Evolutionary conservation across 768 basidiomycete genomes (phyloP), one percentile per base, ranked within the genome.

Genomic region (Rhodocollybia butyracea): DNA sequence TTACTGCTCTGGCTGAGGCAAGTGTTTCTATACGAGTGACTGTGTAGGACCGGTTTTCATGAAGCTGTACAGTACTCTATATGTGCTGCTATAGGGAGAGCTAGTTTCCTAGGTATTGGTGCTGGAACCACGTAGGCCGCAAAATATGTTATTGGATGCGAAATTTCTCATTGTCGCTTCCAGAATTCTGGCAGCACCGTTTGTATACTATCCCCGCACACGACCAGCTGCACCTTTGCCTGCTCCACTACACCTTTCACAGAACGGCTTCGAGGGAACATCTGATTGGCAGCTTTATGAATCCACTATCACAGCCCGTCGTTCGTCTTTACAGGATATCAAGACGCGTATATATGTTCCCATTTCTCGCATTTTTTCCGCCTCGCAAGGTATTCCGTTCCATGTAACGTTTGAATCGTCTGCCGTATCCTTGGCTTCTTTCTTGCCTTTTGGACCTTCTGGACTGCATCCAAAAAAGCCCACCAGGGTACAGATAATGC

Each of bases 151-250:
- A 27, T 38, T 12, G 21, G 42, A 34, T 46, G 36, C 34, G 17
- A 26, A 10, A 24, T 54, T 31, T 54, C 54, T 53, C 36, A 54
- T 46, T 50, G 31, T 40, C 19, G 31, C 21, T 19, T 58, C 3
- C 43, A 89, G 84, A 38, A 69, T 74, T 19, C 68, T 88, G 30
- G 79, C 79, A 12, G 85, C 85, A 1, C 76, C 81, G 1, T 83
- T 91, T 64, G 64, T 81, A 19, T 89, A 89, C 61, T 71, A 76
- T 56, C 89, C 88, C 27, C 85, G 85, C 6, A 81, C 83, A 41
- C 78, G 85, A 34, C 86, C 89, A 3, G 72, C 81, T 1, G 66
- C 64, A 0, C 73, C 81, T 8, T 64, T 83, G 29, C 88, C 86
- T 15, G 56, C 65, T 8, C 74, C 81, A 29, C 68, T 86, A 45